phyloP scores from a whole-genome alignment of 768 basidiomycete genomes.

The Lentinula edodes region DNA sequence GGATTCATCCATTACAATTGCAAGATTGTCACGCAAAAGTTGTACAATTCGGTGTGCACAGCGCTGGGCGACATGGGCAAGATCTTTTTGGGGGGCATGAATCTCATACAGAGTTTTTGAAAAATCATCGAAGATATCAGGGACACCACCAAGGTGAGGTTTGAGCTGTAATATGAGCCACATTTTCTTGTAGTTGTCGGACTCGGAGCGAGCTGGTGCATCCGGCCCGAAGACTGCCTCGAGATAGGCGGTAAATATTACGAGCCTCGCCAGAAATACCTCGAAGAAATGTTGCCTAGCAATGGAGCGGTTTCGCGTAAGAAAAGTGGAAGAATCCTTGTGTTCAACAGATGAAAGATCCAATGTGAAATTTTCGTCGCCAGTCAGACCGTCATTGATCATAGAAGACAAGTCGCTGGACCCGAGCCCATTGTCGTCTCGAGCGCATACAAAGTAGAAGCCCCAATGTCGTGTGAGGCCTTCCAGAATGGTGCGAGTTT shows the following conservation, averaged over 20 bases:
- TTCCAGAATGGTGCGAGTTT: constrained; percentile 4
- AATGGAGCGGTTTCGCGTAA: not conserved
- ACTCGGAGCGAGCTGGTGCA: no score
- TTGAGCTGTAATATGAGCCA: not conserved
- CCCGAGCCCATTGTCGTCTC: not conserved
- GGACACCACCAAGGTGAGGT: not conserved
- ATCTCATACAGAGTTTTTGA: not conserved
- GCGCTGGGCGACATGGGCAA: not conserved
- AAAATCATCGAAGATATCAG: not conserved
- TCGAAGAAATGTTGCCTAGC: not conserved
- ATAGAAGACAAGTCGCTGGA: not conserved
- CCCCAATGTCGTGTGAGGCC: constrained; percentile 6
- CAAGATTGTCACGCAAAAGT: no score
- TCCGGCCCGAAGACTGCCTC: not conserved
- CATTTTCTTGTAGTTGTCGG: not conserved
- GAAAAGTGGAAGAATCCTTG: not conserved
- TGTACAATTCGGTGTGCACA: not conserved
- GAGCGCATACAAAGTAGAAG: constrained; percentile 1
- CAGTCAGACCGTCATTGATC: not conserved
- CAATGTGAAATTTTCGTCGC: not conserved
- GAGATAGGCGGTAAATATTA: not conserved
- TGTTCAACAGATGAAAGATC: not conserved
- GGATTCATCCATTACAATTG: not conserved
- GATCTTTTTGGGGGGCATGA: not conserved
- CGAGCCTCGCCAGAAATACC: not conserved